phyloP scores from a whole-genome alignment of 2,329 filamentous ascomycete genomes.

The Exophiala viscosa region DNA sequence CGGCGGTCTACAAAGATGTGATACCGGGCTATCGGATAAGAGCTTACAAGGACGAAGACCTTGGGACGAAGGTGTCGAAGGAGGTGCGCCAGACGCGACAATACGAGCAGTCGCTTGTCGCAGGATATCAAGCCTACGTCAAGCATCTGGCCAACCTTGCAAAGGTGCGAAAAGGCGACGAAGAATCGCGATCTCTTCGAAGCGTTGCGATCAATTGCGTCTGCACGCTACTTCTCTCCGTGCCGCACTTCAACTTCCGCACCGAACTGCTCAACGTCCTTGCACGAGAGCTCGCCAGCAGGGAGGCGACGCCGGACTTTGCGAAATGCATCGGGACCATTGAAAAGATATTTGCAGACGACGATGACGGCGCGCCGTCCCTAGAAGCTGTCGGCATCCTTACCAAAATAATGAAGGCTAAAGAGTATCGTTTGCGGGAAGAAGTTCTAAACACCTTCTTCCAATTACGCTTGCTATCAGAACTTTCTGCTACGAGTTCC shows the following conservation, averaged over 20 bases:
- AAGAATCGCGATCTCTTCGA: constrained; percentile 47
- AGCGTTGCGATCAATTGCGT: constrained; percentile 80
- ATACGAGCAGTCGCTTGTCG: constrained; percentile 84
- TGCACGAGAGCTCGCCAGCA: constrained; percentile 73
- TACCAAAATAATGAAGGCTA: constrained; percentile 91
- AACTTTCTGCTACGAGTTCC: constrained; percentile 73
- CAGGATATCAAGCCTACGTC: constrained; percentile 80
- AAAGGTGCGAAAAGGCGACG: constrained; percentile 49
- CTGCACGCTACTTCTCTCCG: constrained; percentile 72
- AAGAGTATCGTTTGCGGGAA: constrained; percentile 78
- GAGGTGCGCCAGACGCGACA: constrained; percentile 77
- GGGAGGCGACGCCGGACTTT: constrained; percentile 69
- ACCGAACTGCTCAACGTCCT: constrained; percentile 82
- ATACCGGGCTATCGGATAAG: constrained; percentile 96
- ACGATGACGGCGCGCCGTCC: constrained; percentile 85
- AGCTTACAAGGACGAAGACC: constrained; percentile 68
- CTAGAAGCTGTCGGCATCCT: constrained; percentile 81
- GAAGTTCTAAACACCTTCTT: constrained; percentile 86
- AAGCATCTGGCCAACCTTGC: constrained; percentile 68
- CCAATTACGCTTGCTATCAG: constrained; percentile 78
- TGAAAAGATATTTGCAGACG: constrained; percentile 75
- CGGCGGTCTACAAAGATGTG: constrained; percentile 89
- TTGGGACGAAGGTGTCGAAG: constrained; percentile 79
- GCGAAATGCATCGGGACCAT: constrained; percentile 72
- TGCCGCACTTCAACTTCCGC: constrained; percentile 97